Percentiles rank a stretch among this genome's conserved stretches.
phyloP scores from a whole-genome alignment of 805 yeast species.

The Wickerhamia fluorescens region DNA sequence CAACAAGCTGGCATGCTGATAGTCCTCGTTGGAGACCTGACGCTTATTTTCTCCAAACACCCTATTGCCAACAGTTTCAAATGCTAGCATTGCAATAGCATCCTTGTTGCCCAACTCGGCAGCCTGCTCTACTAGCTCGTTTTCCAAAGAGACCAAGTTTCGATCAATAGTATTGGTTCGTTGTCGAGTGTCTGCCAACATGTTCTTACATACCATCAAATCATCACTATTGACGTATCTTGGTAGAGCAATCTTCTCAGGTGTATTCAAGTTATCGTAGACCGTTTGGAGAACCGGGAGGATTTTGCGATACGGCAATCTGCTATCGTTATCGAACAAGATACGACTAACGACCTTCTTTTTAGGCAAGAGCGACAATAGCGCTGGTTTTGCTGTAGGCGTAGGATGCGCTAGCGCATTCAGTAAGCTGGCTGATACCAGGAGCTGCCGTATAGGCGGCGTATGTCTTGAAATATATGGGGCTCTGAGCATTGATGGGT shows the following conservation, averaged over 20 bases:
- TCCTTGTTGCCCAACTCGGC: conserved; percentile 79
- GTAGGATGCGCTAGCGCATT: neutral
- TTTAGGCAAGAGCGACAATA: conserved; percentile 43
- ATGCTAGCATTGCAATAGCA: conserved; percentile 70
- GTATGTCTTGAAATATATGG: too few species aligned
- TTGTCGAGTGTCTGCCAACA: conserved; percentile 53
- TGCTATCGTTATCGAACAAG: conserved; percentile 60
- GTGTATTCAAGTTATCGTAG: conserved; percentile 42
- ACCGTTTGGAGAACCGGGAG: conserved; percentile 46
- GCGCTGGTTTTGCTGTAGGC: conserved; percentile 15
- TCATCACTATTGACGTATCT: conserved; percentile 45
- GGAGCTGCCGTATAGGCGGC: too few species aligned
- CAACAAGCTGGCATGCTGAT: conserved; percentile 53
- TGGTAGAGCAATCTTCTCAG: conserved; percentile 35
- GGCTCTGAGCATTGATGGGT: too few species aligned
- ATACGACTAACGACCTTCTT: conserved; percentile 50
- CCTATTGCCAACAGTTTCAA: conserved; percentile 43
- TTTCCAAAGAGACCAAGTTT: conserved; percentile 55
- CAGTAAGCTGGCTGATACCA: too few species aligned
- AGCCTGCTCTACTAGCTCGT: conserved; percentile 69
- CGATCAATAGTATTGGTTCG: conserved; percentile 54
- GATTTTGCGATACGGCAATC: conserved; percentile 46
- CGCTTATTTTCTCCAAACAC: conserved; percentile 16
- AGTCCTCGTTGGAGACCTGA: conserved; percentile 43
- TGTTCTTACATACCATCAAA: conserved; percentile 60